Percentiles rank a stretch among this genome's conserved stretches.
Conservation (phyloP, 1,284 basidiomycete species). For the Cryptococcus sp. region DNA sequence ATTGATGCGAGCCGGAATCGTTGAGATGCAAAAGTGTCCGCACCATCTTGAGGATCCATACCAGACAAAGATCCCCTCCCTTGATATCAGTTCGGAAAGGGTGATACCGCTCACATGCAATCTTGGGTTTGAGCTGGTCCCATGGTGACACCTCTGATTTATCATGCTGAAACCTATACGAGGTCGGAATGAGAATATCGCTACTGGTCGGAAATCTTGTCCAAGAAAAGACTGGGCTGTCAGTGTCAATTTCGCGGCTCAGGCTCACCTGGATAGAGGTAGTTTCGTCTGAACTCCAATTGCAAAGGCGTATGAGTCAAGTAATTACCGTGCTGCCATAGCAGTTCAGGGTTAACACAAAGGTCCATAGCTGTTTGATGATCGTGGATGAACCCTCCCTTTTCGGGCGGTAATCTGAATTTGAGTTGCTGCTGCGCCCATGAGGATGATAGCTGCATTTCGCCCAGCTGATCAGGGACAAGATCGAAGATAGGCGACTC, state of each 20-base stretch:
- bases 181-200: neutral
- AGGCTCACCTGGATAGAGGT: constrained; percentile 25
- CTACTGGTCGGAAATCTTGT: constrained; percentile 21
- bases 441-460: neutral
- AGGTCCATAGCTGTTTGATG: constrained; percentile 30
- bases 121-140: too few species aligned
- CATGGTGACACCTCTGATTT: too few species aligned
- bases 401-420: constrained; percentile 21
- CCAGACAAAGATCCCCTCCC: constrained; percentile 3
- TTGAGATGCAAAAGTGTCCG: constrained; percentile 1
- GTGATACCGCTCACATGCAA: constrained; percentile 1
- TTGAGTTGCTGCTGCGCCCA: constrained; percentile 24
- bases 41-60: neutral
- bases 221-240: constrained; percentile 14
- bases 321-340: neutral
- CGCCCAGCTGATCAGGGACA: constrained; percentile 6
- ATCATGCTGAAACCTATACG: too few species aligned
- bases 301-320: constrained; percentile 1
- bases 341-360: constrained; percentile 28
- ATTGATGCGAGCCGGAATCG: constrained; percentile 1
- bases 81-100: constrained; percentile 1
- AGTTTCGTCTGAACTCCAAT: constrained; percentile 7
- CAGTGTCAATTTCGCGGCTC: constrained; percentile 22
- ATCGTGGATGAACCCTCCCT: constrained; percentile 38
- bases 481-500: constrained; percentile 17